Evolutionary conservation across 2,329 filamentous ascomycete genomes (phyloP), one percentile per base, ranked within the genome.

Genomic region (Huntiella abstrusa): DNA sequence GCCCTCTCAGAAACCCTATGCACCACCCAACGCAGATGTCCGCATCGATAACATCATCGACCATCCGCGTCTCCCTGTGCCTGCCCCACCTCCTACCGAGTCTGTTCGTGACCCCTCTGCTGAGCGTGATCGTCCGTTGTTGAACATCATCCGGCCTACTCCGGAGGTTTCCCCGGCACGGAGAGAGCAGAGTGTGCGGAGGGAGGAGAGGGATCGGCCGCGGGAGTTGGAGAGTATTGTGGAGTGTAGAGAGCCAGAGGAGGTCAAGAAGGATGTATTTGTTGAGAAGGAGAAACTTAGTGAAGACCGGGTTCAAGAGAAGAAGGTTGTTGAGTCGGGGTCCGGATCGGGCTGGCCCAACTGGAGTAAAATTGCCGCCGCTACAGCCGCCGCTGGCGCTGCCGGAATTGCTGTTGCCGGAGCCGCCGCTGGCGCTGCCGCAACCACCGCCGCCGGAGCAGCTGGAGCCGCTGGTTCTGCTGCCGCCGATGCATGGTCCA

Each of bases 1-100:
- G 22, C 22, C 22, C 7, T 28, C 22, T 11, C 22, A n/a, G 19
- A 15, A 34, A 11, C 32, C n/a, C 3, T 80, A 71, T 48, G 71
- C 70, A 51, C 69, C 59, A 5, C 75, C 75, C 2, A 65, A 80
- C 54, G 75, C 75, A n/a, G 75, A 80, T 56, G 73, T 79, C 45
- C 64, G 62, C 44, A 70, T 77, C 49, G 75, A 79, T 55, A 69
- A 76, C 53, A 59, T 70, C 50, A 65, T 78, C 51, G 63, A 66
- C 45, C 45, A 52, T 34, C 75, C 75, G 4, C 57, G 58, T 36
- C 22, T 28, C 22, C 69, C 77, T 28, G 58, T 74, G 46, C 51
- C 58, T 49, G 44, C 41, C 11, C 28, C 36, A 15, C 53, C 51
- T 33, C 53, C 57, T 7, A 53, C 57, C 13, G 51, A 41, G 13